Evolutionary conservation across 768 basidiomycete species (phyloP).

Genomic region (Tulasnella sp.): DNA sequence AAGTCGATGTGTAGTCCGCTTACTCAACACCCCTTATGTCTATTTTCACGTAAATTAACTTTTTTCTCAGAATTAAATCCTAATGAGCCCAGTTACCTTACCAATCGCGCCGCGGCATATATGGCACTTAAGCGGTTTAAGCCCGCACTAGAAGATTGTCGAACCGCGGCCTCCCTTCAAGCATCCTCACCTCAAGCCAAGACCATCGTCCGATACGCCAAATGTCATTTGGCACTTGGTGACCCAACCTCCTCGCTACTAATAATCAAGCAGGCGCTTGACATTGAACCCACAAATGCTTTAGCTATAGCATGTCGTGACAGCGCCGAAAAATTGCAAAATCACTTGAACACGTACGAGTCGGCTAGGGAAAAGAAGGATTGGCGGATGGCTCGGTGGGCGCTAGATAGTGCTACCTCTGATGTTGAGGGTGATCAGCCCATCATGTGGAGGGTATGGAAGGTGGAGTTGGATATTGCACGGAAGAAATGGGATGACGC

Average conservation of each 20-base stretch:
- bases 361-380: conserved; percentile 44
- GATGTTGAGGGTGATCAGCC: conserved; percentile 68
- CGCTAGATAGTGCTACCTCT: conserved; percentile 48
- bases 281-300: conserved; percentile 48
- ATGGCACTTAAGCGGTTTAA: conserved; percentile 72
- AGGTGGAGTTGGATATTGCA: conserved; percentile 62
- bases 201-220: conserved; percentile 67
- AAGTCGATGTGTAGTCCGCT: background rate
- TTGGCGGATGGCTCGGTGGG: conserved; percentile 68
- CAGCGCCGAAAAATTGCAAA: conserved; percentile 48
- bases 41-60: background rate
- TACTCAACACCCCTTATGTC: background rate
- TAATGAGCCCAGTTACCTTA: conserved; percentile 59
- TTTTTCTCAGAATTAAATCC: conserved; percentile 41
- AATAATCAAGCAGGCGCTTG: conserved; percentile 46
- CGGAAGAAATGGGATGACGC: conserved; percentile 65
- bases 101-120: conserved; percentile 76
- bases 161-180: conserved; percentile 56
- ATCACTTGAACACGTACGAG: conserved; percentile 52
- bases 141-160: conserved; percentile 64
- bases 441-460: conserved; percentile 67
- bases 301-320: conserved; percentile 47
- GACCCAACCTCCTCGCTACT: conserved; percentile 52
- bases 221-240: conserved; percentile 74
- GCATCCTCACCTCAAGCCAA: conserved; percentile 48